Base-by-base conservation (phyloP, 352 stramenopile genomes). In the Globisporangium recalcitrans region DNA sequence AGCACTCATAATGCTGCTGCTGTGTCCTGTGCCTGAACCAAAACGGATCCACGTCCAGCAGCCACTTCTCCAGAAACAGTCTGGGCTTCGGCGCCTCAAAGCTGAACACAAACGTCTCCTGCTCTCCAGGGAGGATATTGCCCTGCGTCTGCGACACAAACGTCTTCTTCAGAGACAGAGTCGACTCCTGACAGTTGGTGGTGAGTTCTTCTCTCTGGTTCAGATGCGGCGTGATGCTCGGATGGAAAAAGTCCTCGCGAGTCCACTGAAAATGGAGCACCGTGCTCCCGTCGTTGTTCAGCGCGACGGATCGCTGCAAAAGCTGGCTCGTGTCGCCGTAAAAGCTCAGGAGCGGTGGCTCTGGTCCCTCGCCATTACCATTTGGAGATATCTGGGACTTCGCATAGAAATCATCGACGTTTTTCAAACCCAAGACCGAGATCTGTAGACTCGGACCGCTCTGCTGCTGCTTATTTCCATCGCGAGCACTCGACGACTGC, bases 11-110 rank as follows among this genome's bases (percentile, higher is more conserved):
- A 10, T 56, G 31, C 14, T 29, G 10, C 7, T 44, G 14, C n/a
- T 44, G n/a, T 13, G 1, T 11, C 9, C 36, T 44, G 11, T 19
- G 14, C 13, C 31, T 36, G 21, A 24, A 4, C 22, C 11, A 21
- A 22, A 47, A 1, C 60, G 81, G 82, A 44, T 92, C 74, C 19
- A 85, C 68, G 34, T 85, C 74, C 3, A 94, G 59, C 13, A 85
- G 36, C 85, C 85, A 94, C 32, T 84, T 82, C 53, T 92, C 85
- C 4, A 91, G 59, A 60, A 78, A 90, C 8, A 85, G 47, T 4
- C 85, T 82, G 26, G 81, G 52, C 26, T 59, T 55, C 27, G 68
- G 58, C 1, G 83, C 78, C 24, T 65, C 38, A 48, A 93, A 94
- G 11, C 70, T 81, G 59, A 94, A 91, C 11, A 64, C 65, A 56